Evolutionary conservation across 495 filamentous ascomycete species (phyloP).

Genomic region (Mytilinidion resinicola): DNA sequence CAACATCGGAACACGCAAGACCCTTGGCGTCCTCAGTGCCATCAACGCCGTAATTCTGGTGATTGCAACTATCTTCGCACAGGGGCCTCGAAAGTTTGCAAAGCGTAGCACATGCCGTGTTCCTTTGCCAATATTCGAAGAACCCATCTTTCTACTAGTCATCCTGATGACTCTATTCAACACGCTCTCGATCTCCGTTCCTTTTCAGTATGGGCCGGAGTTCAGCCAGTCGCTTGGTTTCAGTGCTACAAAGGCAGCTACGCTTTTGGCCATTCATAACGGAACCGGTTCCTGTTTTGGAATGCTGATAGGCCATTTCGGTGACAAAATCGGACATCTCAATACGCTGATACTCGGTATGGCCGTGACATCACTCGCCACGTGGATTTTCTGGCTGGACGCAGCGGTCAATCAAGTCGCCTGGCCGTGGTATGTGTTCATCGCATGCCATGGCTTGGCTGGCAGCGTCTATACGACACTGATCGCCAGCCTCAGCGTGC

Average conservation of each 20-base stretch:
- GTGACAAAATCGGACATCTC: slow-evolving; percentile 7
- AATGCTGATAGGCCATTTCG: neutral
- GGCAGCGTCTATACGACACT: neutral
- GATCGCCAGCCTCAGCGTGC: neutral
- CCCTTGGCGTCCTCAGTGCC: neutral
- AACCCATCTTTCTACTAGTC: slow-evolving; percentile 3
- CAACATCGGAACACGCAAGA: slow-evolving; percentile 2
- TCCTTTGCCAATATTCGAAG: neutral
- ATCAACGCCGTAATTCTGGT: neutral
- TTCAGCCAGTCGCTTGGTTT: slow-evolving; percentile 2
- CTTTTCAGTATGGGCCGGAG: slow-evolving; percentile 4
- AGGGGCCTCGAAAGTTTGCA: slow-evolving; percentile 8
- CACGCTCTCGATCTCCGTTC: neutral
- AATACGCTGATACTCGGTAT: slow-evolving; percentile 1
- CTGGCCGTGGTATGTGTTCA: slow-evolving; percentile 1
- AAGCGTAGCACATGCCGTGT: neutral
- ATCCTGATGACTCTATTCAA: slow-evolving; percentile 5
- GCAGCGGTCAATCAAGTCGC: neutral
- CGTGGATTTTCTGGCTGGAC: slow-evolving; percentile 6
- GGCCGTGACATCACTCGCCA: neutral
- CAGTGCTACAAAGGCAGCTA: neutral
- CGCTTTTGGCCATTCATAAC: neutral
- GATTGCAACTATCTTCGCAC: neutral
- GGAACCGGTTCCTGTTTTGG: slow-evolving; percentile 1
- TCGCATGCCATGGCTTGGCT: neutral